These are phyloP conservation scores for Termitomyces sp. DNA, from an alignment of 1,284 basidiomycete species.

Conservation along the genomic window DNA sequence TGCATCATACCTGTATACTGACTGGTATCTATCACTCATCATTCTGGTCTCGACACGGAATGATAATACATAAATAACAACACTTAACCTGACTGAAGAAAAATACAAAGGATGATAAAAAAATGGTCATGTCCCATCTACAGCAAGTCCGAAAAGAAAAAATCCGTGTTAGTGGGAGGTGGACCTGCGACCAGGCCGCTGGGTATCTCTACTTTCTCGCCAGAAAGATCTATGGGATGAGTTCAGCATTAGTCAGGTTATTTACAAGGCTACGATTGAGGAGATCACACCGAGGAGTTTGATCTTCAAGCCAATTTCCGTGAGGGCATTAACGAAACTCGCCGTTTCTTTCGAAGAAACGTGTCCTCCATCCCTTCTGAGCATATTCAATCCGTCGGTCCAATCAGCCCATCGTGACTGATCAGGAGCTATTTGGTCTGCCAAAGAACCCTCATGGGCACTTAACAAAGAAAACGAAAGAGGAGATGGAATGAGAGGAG, in stretches of 20 bases:
- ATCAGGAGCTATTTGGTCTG: slow-evolving; percentile 85
- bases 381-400: slow-evolving; percentile 92
- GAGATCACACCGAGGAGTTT: slow-evolving; percentile 70
- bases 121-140: no score
- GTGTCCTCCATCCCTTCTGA: slow-evolving; percentile 74
- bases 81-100: neutral
- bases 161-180: slow-evolving; percentile 78
- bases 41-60: slow-evolving; percentile 3
- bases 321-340: slow-evolving; percentile 79
- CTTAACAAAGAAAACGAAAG: slow-evolving; percentile 78
- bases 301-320: slow-evolving; percentile 92
- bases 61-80: slow-evolving; percentile 1
- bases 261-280: slow-evolving; percentile 12
- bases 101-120: neutral
- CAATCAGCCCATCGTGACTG: slow-evolving; percentile 88
- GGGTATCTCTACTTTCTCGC: slow-evolving; percentile 90
- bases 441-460: slow-evolving; percentile 70
- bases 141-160: slow-evolving; percentile 75
- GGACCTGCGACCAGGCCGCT: slow-evolving; percentile 64
- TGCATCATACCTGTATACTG: slow-evolving; percentile 20
- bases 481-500: slow-evolving; percentile 55
- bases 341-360: slow-evolving; percentile 82
- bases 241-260: slow-evolving; percentile 4
- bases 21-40: slow-evolving; percentile 15
- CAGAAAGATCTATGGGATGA: slow-evolving; percentile 71